A percentile compares a stretch with the other conserved stretches of the same genome.
These are phyloP conservation scores for Hypomyces perniciosus DNA, from an alignment of 2,329 filamentous ascomycete species.

Conservation along the genomic window DNA sequence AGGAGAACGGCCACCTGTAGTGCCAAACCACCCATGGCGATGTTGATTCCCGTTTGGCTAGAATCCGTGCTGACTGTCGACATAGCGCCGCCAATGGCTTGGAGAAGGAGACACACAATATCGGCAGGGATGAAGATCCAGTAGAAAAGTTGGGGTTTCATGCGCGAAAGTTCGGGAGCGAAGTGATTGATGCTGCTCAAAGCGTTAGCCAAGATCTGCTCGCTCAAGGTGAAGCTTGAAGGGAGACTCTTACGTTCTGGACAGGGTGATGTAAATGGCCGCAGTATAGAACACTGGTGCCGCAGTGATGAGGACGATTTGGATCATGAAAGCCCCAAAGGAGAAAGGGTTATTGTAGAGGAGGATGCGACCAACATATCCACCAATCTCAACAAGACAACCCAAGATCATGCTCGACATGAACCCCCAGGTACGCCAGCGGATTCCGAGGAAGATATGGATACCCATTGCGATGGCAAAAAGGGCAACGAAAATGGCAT, in stretches of 20 bases:
- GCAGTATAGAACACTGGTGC: conserved; percentile 32
- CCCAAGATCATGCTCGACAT: conserved; percentile 46
- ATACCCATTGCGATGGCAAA: conserved; percentile 37
- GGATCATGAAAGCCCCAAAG: conserved; percentile 55
- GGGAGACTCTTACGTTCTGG: conserved; percentile 26
- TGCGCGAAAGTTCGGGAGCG: conserved; percentile 33
- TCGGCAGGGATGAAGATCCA: conserved; percentile 48
- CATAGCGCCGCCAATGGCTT: conserved; percentile 50
- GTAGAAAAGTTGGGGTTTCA: conserved; percentile 35
- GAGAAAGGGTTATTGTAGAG: conserved; percentile 51
- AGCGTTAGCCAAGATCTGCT: conserved; percentile 1
- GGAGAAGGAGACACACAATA: conserved; percentile 47
- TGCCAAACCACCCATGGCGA: conserved; percentile 46
- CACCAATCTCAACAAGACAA: conserved; percentile 50
- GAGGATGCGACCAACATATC: conserved; percentile 54
- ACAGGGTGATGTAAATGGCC: conserved; percentile 51
- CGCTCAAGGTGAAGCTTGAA: background rate
- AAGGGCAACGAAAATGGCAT: conserved; percentile 36
- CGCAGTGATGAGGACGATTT: conserved; percentile 53
- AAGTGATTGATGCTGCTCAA: conserved; percentile 32
- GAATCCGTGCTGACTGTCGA: conserved; percentile 39
- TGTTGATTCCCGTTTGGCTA: conserved; percentile 34
- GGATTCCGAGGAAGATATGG: conserved; percentile 34
- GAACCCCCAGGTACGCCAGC: conserved; percentile 37
- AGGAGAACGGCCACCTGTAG: conserved; percentile 52